A percentile compares a stretch with the other conserved stretches of the same genome.
Evolutionary conservation across 306 rosid genomes (phyloP).

Genomic region (Vigna trinervia): DNA sequence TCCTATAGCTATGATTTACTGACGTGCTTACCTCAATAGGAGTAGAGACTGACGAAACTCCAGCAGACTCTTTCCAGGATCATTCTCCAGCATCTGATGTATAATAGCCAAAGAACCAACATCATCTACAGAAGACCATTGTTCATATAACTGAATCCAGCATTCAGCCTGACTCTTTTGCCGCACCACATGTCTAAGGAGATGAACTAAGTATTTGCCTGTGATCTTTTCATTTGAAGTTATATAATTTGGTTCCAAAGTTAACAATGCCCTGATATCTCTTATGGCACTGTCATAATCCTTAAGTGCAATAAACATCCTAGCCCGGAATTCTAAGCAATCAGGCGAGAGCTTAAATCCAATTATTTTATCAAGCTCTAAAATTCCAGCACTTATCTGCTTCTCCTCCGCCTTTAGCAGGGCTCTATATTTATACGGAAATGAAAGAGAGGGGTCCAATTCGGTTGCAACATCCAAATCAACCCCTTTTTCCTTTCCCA

Average conservation of each 20-base stretch:
- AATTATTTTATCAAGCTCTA: constrained; percentile 67
- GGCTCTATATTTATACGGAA: constrained; percentile 70
- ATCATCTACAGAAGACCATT: constrained; percentile 81
- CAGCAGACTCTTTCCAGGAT: constrained; percentile 65
- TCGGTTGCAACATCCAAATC: constrained; percentile 75
- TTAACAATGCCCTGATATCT: constrained; percentile 67
- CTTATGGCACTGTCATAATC: constrained; percentile 69
- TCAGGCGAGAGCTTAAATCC: constrained; percentile 72
- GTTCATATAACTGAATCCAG: constrained; percentile 80
- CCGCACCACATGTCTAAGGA: constrained; percentile 54
- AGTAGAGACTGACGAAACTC: constrained; percentile 78
- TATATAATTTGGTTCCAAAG: constrained; percentile 69
- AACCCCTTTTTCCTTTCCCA: constrained; percentile 63
- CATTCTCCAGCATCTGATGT: constrained; percentile 74
- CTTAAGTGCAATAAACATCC: constrained; percentile 61
- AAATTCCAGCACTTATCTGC: constrained; percentile 59
- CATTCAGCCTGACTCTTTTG: constrained; percentile 67
- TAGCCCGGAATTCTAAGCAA: constrained; percentile 73
- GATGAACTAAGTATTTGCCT: constrained; percentile 60
- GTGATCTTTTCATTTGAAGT: constrained; percentile 59
- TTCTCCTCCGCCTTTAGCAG: constrained; percentile 63
- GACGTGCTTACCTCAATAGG: constrained; percentile 62
- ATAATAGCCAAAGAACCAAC: constrained; percentile 76
- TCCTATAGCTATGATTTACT: constrained; percentile 14
- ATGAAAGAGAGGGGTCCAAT: constrained; percentile 71